Evolutionary conservation across 768 basidiomycete species (phyloP).

Genomic region (Tricholoma matsutake): DNA sequence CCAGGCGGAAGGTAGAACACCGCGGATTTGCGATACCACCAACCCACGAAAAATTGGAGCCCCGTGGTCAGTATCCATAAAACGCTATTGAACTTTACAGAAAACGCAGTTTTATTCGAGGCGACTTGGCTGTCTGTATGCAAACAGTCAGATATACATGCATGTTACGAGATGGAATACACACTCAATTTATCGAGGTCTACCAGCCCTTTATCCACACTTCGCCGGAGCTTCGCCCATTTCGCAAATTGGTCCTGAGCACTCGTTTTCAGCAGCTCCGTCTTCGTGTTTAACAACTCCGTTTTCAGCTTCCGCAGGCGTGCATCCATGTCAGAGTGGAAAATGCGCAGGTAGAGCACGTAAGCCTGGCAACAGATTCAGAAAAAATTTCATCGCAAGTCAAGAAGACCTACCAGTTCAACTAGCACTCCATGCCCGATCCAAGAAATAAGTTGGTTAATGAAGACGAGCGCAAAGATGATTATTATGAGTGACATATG

Average conservation of each 20-base stretch:
- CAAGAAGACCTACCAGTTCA: constrained; percentile 59
- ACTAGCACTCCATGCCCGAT: constrained; percentile 82
- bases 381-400: constrained; percentile 1
- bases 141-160: not conserved
- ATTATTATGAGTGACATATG: constrained; percentile 77
- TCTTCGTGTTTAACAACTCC: constrained; percentile 75
- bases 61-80: constrained; percentile 90
- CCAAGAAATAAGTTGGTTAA: constrained; percentile 85
- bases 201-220: constrained; percentile 85
- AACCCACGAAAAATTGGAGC: constrained; percentile 77
- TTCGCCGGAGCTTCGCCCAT: constrained; percentile 92
- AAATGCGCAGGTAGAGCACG: constrained; percentile 62
- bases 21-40: constrained; percentile 88
- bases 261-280: constrained; percentile 84
- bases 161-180: constrained; percentile 24
- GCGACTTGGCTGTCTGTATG: constrained; percentile 63
- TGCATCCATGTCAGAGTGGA: constrained; percentile 51
- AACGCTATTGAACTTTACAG: constrained; percentile 64
- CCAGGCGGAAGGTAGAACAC: constrained; percentile 91
- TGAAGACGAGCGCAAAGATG: constrained; percentile 78
- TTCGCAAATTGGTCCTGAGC: constrained; percentile 98
- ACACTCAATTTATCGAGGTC: constrained; percentile 92
- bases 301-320: constrained; percentile 73
- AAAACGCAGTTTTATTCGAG: constrained; percentile 57
- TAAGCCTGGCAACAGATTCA: constrained; percentile 53